Base-by-base conservation (phyloP, 2,329 filamentous ascomycete genomes). In the Verticillium isaacii region DNA sequence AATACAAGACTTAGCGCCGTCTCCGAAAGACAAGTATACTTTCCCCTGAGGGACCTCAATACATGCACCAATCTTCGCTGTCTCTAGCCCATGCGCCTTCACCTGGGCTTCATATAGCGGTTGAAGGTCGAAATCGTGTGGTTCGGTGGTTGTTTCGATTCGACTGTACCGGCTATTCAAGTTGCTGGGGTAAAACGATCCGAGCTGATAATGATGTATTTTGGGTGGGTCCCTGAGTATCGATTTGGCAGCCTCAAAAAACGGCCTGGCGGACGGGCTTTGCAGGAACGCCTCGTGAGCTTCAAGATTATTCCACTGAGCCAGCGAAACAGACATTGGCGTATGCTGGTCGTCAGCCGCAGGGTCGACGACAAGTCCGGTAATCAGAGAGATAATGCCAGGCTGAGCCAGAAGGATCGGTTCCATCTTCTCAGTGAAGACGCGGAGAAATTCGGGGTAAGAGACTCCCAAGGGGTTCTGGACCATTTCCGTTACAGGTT, bases 371-470 rank as follows among this genome's bases (percentile, higher is more conserved):
- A 58, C 56, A n/a, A 58, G 34, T 5, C 56, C 56, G 11, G 56
- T 58, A 7, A 41, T n/a, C 6, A 58, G 15, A 9, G 56, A 58
- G 36, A 58, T 36, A 1, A 58, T 14, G 3, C 56, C 34, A 2
- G 56, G 56, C 19, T 58, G 56, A 15, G 56, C 23, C 6, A 58
- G 36, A 5, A 58, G 56, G 15, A 58, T 58, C 4, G 56, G 56
- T 29, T 58, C 56, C 56, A 58, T 41, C 56, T 58, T 58, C 11
- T 58, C 36, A 34, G 19, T 37, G 19, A 58, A 58, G 56, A 58
- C 23, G 19, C 23, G 56, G 19, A 58, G 34, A 25, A 58, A 58
- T 2, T 45, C 56, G 15, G 36, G 56, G 12, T 39, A 58, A 1
- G 56, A n/a, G 6, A 58, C 56, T 19, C n/a, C 11, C 19, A 58